A percentile compares a stretch with the other conserved stretches of the same genome.
These are phyloP conservation scores for Striga hermonthica DNA, from an alignment of 305 asterid species.

Conservation along the genomic window DNA sequence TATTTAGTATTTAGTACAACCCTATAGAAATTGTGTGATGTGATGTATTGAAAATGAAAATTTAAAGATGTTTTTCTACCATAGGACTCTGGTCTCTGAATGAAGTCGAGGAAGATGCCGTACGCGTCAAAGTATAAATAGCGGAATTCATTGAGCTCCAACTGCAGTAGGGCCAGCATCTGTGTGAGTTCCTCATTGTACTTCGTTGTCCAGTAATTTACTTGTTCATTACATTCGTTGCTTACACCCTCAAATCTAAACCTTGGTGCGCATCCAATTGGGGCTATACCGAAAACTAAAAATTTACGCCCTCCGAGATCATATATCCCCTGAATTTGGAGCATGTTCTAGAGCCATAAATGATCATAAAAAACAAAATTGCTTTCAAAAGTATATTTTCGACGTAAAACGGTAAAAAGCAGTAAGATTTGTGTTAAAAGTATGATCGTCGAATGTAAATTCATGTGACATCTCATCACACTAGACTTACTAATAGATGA, in stretches of 20 bases:
- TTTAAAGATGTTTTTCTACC: constrained; percentile 28
- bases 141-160: constrained; percentile 42
- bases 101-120: constrained; percentile 34
- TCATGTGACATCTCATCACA: too few relatives aligned
- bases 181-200: constrained; percentile 34
- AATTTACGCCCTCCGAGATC: constrained; percentile 46
- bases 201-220: constrained; percentile 43
- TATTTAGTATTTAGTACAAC: background rate
- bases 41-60: background rate
- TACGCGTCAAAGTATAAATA: constrained; percentile 56
- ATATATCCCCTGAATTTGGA: constrained; percentile 31
- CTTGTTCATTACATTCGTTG: constrained; percentile 39
- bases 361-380: too few relatives aligned
- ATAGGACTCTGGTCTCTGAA: constrained; percentile 37
- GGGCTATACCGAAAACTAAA: constrained; percentile 36
- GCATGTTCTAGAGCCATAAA: too few relatives aligned
- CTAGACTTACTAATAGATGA: too few relatives aligned
- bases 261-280: constrained; percentile 48
- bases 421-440: too few relatives aligned
- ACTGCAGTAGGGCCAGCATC: constrained; percentile 48
- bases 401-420: too few relatives aligned
- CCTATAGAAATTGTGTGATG: background rate
- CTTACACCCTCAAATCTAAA: constrained; percentile 34
- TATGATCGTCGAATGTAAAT: too few relatives aligned
- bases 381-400: too few relatives aligned